Conservation (phyloP, 2,329 filamentous ascomycete species). For the Exophiala calicioides region DNA sequence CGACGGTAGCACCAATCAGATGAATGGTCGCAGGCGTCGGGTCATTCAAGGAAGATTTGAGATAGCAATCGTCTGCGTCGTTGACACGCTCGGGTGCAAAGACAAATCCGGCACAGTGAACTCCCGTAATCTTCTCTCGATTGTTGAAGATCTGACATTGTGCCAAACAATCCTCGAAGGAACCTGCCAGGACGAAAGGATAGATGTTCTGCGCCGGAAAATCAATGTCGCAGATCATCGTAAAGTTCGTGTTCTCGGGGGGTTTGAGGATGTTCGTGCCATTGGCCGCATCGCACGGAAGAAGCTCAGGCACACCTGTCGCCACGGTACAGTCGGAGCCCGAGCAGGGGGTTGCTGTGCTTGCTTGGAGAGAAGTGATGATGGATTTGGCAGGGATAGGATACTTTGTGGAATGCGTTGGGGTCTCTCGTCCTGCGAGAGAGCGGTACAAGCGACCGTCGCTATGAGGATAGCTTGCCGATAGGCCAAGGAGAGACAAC, state of each 20-base stretch:
- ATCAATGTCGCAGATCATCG: constrained; percentile 34
- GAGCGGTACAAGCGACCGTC: constrained; percentile 4
- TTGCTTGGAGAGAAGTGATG: constrained; percentile 1
- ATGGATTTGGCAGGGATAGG: constrained; percentile 10
- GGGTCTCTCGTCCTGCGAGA: constrained; percentile 17
- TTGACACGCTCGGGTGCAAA: constrained; percentile 31
- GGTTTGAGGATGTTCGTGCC: constrained; percentile 25
- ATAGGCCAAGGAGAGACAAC: constrained; percentile 2
- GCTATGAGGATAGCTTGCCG: constrained; percentile 9
- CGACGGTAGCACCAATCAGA: constrained; percentile 30
- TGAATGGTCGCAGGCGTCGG: constrained; percentile 26
- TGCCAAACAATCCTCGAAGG: constrained; percentile 32
- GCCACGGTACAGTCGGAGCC: constrained; percentile 10
- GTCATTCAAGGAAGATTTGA: constrained; percentile 32
- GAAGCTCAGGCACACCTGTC: constrained; percentile 1
- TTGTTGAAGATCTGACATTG: constrained; percentile 34
- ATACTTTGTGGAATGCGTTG: constrained; percentile 12
- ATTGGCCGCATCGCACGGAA: constrained; percentile 29
- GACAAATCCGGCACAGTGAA: constrained; percentile 30
- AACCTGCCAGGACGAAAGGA: constrained; percentile 31
- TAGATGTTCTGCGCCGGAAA: constrained; percentile 32
- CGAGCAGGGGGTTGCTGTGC: constrained; percentile 12
- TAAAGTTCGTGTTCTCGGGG: constrained; percentile 25
- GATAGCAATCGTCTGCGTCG: constrained; percentile 34
- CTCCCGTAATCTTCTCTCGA: constrained; percentile 12